Conservation (phyloP, 345 rosid species). For the Aurinia saxatilis region DNA sequence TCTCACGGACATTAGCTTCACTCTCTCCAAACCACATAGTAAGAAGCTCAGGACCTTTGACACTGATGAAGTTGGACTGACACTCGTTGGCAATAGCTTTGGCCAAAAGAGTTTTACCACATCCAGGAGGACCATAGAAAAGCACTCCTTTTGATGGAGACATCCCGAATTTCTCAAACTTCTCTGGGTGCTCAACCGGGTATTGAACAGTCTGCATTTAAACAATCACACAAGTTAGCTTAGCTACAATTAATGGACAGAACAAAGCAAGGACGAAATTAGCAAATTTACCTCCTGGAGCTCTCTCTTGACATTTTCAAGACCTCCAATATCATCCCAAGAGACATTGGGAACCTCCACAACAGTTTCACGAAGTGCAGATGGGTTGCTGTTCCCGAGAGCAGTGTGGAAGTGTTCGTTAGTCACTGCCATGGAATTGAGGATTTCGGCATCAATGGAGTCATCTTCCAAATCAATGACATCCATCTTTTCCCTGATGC, state of each 20-base stretch:
- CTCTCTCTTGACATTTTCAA: slow-evolving; percentile 91
- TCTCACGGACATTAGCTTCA: slow-evolving; percentile 95
- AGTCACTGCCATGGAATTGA: slow-evolving; percentile 90
- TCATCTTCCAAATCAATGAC: slow-evolving; percentile 98
- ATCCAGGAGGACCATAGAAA: slow-evolving; percentile 97
- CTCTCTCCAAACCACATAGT: slow-evolving; percentile 99
- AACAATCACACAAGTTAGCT: no score
- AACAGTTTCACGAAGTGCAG: slow-evolving; percentile 86
- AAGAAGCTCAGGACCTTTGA: slow-evolving; percentile 95
- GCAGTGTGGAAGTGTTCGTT: slow-evolving; percentile 96
- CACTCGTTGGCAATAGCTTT: slow-evolving; percentile 98
- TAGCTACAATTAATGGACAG: no score
- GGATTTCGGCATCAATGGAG: slow-evolving; percentile 89
- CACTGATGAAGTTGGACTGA: slow-evolving; percentile 93
- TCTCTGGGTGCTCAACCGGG: slow-evolving; percentile 99
- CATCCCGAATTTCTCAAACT: slow-evolving; percentile 97
- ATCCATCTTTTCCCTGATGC: slow-evolving; percentile 98
- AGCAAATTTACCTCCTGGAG: no score
- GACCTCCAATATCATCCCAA: slow-evolving; percentile 97
- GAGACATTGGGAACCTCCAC: slow-evolving; percentile 92
- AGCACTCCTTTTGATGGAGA: slow-evolving; percentile 97
- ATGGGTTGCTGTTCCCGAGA: slow-evolving; percentile 84
- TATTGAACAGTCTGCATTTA: slow-evolving; percentile 99
- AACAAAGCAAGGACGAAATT: no score
- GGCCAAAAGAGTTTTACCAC: slow-evolving; percentile 95